Percentiles rank a stretch among this genome's conserved stretches.
phyloP scores from a whole-genome alignment of 352 stramenopile genomes.

The Plasmopara muralis region DNA sequence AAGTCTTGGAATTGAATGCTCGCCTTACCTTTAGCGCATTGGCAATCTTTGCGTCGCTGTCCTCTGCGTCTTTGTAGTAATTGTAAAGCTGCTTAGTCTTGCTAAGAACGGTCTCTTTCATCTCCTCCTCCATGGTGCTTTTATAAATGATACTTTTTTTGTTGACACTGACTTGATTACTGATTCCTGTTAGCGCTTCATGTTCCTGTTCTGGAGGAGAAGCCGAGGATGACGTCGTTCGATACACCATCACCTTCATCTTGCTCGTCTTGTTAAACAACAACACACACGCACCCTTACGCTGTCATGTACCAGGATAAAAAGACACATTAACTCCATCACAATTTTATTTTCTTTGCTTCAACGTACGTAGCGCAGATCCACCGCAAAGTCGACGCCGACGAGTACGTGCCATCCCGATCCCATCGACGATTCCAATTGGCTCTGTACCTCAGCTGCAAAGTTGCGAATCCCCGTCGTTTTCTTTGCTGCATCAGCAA shows the following conservation, averaged over 20 bases:
- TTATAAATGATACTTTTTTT: slow-evolving; percentile 47
- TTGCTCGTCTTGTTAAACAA: slow-evolving; percentile 51
- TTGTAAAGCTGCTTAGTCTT: slow-evolving; percentile 37
- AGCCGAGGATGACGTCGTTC: slow-evolving; percentile 39
- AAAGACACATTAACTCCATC: not conserved
- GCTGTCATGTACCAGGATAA: slow-evolving; percentile 22
- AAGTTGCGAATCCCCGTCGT: slow-evolving; percentile 62
- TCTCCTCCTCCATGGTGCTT: slow-evolving; percentile 48
- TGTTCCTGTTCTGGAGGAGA: slow-evolving; percentile 30
- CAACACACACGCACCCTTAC: slow-evolving; percentile 61
- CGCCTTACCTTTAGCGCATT: slow-evolving; percentile 45
- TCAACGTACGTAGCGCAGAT: slow-evolving; percentile 60
- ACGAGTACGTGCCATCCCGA: slow-evolving; percentile 65
- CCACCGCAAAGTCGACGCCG: slow-evolving; percentile 61
- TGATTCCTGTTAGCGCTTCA: slow-evolving; percentile 14
- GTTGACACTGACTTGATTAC: slow-evolving; percentile 13
- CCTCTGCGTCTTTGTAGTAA: slow-evolving; percentile 27
- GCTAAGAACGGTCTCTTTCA: slow-evolving; percentile 31
- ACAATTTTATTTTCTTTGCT: not conserved
- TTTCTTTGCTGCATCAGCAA: slow-evolving; percentile 48
- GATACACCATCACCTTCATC: slow-evolving; percentile 71
- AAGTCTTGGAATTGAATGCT: not conserved
- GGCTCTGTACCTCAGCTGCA: slow-evolving; percentile 26
- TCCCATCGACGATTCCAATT: slow-evolving; percentile 42
- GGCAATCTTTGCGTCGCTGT: slow-evolving; percentile 45